Evolutionary conservation across 805 yeast genomes (phyloP).

Genomic region (Myxozyma kluyveri): DNA sequence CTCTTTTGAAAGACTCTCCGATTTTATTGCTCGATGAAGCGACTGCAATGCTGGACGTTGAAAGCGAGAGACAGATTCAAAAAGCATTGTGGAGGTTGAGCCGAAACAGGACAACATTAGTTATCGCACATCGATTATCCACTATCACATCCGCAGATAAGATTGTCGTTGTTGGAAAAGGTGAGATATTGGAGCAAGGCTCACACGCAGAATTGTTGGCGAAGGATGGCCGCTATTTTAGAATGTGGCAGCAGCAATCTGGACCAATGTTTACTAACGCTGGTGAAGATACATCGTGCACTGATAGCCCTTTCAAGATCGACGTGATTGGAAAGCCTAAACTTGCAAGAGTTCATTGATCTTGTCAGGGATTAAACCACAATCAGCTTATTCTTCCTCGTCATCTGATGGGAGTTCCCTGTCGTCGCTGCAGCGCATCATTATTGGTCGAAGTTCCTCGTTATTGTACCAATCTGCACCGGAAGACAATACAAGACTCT

Average conservation of each 20-base stretch:
- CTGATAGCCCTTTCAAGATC: too few relatives aligned
- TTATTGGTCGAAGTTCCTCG: slow-evolving; percentile 9
- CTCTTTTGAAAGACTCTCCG: slow-evolving; percentile 52
- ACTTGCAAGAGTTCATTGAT: neutral
- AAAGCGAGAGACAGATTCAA: slow-evolving; percentile 57
- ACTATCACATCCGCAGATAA: slow-evolving; percentile 50
- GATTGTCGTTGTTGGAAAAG: slow-evolving; percentile 49
- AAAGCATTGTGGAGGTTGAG: slow-evolving; percentile 42
- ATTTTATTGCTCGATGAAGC: slow-evolving; percentile 61
- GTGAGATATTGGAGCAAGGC: slow-evolving; percentile 46
- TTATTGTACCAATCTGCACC: slow-evolving; percentile 23
- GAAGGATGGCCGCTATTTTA: slow-evolving; percentile 17
- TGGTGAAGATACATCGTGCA: neutral
- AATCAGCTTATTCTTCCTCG: slow-evolving; percentile 5
- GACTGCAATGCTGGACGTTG: slow-evolving; percentile 62
- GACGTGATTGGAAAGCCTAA: neutral
- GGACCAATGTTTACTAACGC: slow-evolving; percentile 2
- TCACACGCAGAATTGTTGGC: slow-evolving; percentile 33
- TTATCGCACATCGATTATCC: slow-evolving; percentile 52
- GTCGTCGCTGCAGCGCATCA: slow-evolving; percentile 17
- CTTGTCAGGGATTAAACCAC: neutral
- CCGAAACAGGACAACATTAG: slow-evolving; percentile 46
- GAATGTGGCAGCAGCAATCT: slow-evolving; percentile 23
- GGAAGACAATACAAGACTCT: slow-evolving; percentile 22
- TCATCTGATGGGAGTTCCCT: neutral